Evolutionary conservation across 2,329 filamentous ascomycete species (phyloP).

Genomic region (Fusarium illudens): DNA sequence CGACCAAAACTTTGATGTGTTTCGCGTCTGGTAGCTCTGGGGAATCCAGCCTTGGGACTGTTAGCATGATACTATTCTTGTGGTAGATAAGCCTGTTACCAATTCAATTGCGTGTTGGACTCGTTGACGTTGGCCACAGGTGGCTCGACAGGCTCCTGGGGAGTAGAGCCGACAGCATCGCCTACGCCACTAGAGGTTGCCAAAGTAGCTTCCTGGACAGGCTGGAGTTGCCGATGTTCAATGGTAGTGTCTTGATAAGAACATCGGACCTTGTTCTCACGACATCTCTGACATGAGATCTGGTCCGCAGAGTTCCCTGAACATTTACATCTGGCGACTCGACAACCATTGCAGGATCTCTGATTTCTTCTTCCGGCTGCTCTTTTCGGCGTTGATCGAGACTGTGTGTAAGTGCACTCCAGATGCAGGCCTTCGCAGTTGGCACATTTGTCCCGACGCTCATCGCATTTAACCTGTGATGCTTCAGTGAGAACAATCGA

Average conservation of each 20-base stretch:
- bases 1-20: conserved; percentile 25
- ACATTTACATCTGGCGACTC: conserved; percentile 6
- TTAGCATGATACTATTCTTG: neutral
- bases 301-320: neutral
- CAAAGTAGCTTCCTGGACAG: neutral
- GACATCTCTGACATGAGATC: conserved; percentile 2
- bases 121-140: neutral
- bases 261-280: neutral
- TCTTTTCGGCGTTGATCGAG: neutral
- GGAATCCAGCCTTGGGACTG: conserved; percentile 10
- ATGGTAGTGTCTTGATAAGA: neutral
- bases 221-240: neutral
- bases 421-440: conserved; percentile 26
- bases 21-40: conserved; percentile 8
- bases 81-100: neutral
- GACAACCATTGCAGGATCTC: conserved; percentile 2
- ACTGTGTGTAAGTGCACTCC: neutral
- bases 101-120: neutral
- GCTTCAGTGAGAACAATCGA: neutral
- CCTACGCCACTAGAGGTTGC: neutral
- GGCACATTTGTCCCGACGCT: conserved; percentile 16
- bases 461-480: conserved; percentile 31
- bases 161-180: neutral
- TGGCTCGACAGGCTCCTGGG: neutral
- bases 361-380: neutral